A percentile compares a stretch with the other conserved stretches of the same genome.
These are phyloP conservation scores for Viridothelium virens DNA, from an alignment of 495 filamentous ascomycete species.

Conservation along the genomic window DNA sequence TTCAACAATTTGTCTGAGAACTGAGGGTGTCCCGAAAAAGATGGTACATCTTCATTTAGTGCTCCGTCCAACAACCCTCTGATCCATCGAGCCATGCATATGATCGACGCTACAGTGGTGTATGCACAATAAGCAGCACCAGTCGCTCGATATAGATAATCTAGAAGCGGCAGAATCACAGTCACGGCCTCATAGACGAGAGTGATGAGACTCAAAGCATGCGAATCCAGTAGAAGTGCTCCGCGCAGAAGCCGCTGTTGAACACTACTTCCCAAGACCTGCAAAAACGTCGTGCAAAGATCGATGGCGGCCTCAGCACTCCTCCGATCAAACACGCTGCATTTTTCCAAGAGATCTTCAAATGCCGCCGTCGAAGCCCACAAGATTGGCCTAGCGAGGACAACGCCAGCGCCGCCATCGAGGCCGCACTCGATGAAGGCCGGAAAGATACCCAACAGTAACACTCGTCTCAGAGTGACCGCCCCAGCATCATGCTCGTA, in stretches of 20 bases:
- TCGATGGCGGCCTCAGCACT: neutral
- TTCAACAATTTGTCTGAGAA: neutral
- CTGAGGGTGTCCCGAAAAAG: neutral
- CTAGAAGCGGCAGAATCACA: neutral
- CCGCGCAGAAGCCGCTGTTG: neutral
- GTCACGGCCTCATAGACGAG: neutral
- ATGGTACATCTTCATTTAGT: neutral
- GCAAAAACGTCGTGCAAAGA: neutral
- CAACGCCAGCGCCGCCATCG: neutral
- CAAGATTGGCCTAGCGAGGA: neutral
- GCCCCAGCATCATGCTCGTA: conserved; percentile 41
- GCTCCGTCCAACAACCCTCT: neutral
- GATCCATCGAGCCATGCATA: neutral
- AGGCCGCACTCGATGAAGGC: conserved; percentile 52
- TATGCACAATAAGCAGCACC: neutral
- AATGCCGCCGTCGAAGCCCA: neutral
- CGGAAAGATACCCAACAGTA: conserved; percentile 56
- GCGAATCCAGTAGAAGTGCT: neutral
- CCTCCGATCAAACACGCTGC: neutral
- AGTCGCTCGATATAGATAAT: neutral
- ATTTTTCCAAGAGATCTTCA: neutral
- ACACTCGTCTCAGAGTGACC: conserved; percentile 49
- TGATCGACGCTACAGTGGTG: neutral
- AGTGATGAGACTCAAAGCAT: neutral
- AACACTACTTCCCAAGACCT: neutral